Conservation (phyloP, 768 basidiomycete species). For the Pleurotus giganteus region DNA sequence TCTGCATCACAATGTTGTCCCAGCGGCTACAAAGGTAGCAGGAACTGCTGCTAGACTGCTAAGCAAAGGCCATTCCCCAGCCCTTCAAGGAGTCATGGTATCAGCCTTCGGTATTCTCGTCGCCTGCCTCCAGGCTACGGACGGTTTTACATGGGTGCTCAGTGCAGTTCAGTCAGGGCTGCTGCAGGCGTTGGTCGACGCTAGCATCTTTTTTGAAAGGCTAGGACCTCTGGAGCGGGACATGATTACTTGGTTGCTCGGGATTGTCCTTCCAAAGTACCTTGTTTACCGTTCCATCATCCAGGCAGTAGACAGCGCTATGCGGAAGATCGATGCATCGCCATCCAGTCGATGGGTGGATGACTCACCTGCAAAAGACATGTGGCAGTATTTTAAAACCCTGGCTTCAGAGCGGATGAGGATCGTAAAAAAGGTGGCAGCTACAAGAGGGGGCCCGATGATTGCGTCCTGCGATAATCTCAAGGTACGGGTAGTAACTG, state of each 20-base stretch:
- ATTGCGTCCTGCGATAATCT: slow-evolving; percentile 35
- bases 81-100: slow-evolving; percentile 24
- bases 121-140: slow-evolving; percentile 34
- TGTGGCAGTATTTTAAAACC: slow-evolving; percentile 24
- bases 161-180: slow-evolving; percentile 31
- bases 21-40: slow-evolving; percentile 27
- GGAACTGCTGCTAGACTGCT: slow-evolving; percentile 22
- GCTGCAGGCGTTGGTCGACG: slow-evolving; percentile 26
- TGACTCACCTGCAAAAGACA: slow-evolving; percentile 20
- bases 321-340: slow-evolving; percentile 22
- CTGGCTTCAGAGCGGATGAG: slow-evolving; percentile 25
- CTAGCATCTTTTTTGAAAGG: slow-evolving; percentile 22
- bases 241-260: slow-evolving; percentile 26
- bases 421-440: slow-evolving; percentile 21
- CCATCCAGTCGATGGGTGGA: slow-evolving; percentile 17
- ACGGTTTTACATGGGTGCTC: slow-evolving; percentile 35
- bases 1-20: slow-evolving; percentile 27
- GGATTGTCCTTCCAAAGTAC: slow-evolving; percentile 28
- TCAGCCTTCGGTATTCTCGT: slow-evolving; percentile 27
- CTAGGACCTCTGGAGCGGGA: slow-evolving; percentile 22
- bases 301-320: slow-evolving; percentile 25
- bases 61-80: slow-evolving; percentile 16
- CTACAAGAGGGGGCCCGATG: slow-evolving; percentile 23
- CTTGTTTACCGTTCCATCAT: slow-evolving; percentile 37
- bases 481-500: slow-evolving; percentile 22